Evolutionary conservation across 2,329 filamentous ascomycete genomes (phyloP).

Genomic region (Penicillium glabrum): DNA sequence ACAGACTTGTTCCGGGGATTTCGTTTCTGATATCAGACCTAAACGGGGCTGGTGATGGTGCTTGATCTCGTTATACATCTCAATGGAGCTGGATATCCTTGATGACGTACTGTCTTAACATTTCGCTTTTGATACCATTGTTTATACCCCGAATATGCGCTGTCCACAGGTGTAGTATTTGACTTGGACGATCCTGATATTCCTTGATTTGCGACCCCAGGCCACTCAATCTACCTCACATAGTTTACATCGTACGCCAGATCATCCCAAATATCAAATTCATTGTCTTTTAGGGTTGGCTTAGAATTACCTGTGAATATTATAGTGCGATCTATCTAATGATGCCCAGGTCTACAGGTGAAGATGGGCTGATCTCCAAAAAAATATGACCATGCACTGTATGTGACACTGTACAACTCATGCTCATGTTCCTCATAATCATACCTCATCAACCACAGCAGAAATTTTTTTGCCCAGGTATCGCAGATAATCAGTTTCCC

Average conservation of each 20-base stretch:
- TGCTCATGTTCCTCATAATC: background rate
- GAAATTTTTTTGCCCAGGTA: background rate
- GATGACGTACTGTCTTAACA: slow-evolving; percentile 2
- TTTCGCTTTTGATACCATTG: background rate
- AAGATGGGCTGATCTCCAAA: background rate
- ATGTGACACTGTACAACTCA: background rate
- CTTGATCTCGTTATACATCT: slow-evolving; percentile 10
- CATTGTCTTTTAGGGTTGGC: too few relatives aligned
- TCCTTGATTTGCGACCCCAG: background rate
- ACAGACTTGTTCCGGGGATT: background rate
- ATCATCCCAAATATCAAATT: too few relatives aligned
- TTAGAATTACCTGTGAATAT: too few relatives aligned
- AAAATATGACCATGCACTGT: background rate
- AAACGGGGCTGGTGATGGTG: background rate
- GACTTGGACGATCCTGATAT: background rate
- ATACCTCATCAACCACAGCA: background rate
- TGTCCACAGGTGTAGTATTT: background rate
- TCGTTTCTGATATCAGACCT: background rate
- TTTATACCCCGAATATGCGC: background rate
- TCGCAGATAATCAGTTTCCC: background rate
- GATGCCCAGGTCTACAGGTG: too few relatives aligned
- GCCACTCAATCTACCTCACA: background rate
- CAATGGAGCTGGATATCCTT: slow-evolving; percentile 18
- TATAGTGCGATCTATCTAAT: too few relatives aligned
- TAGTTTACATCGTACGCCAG: too few relatives aligned